Evolutionary conservation across 176 grass and related monocot genomes (phyloP).

Genomic region (Carex scoparia): DNA sequence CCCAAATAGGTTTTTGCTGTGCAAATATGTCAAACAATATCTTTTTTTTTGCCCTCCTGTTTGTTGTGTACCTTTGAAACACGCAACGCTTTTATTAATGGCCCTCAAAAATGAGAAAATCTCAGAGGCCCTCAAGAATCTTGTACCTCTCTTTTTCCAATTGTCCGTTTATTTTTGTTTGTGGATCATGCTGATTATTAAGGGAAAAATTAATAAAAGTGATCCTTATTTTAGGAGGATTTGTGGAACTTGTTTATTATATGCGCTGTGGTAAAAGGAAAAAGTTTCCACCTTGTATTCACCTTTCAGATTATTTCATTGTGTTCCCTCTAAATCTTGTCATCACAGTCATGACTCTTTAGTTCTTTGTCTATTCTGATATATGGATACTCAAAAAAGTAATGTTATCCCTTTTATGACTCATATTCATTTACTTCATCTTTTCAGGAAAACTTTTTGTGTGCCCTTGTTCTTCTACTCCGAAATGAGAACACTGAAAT

Average conservation of each 20-base stretch:
- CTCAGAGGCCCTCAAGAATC: not conserved
- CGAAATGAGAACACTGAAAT: conserved; percentile 56
- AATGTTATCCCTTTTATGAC: not conserved
- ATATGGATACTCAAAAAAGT: not conserved
- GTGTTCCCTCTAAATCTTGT: not conserved
- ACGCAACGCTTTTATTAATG: not conserved
- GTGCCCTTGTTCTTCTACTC: conserved; percentile 54
- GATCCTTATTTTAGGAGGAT: not conserved
- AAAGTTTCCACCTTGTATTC: not conserved
- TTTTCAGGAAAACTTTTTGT: conserved; percentile 65
- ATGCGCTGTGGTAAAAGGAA: not conserved
- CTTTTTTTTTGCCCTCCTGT: not conserved
- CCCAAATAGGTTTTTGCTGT: not conserved
- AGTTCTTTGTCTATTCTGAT: conserved; percentile 2
- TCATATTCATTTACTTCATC: not conserved
- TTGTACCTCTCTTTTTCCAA: not conserved
- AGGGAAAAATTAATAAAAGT: not conserved
- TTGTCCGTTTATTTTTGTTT: not conserved
- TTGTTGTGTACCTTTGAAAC: not conserved
- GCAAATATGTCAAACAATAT: not conserved
- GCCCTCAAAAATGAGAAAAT: not conserved
- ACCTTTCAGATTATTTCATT: not conserved
- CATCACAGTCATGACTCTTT: not conserved
- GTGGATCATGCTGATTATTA: not conserved
- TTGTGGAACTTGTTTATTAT: not conserved